Evolutionary conservation across 2,329 filamentous ascomycete genomes (phyloP).

Genomic region (Ophiosphaerella herpotricha): DNA sequence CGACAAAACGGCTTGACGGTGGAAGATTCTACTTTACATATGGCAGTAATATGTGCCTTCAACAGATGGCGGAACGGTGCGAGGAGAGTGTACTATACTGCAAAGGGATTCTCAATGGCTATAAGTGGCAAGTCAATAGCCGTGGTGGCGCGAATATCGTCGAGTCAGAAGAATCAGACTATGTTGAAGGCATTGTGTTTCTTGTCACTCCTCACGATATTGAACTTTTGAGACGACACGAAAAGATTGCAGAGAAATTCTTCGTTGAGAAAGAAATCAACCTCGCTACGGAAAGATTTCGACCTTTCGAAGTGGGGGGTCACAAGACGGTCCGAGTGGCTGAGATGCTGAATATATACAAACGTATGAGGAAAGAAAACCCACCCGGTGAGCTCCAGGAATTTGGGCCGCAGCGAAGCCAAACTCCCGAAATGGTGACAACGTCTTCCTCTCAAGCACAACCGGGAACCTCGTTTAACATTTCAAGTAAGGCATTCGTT

Average conservation of each 20-base stretch:
- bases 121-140: background rate
- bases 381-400: too few relatives aligned
- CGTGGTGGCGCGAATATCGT: background rate
- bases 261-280: background rate
- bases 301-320: background rate
- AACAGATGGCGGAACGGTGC: background rate
- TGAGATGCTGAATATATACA: background rate
- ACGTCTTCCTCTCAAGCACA: too few relatives aligned
- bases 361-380: too few relatives aligned
- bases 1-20: background rate
- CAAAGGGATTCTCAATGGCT: background rate
- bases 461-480: too few relatives aligned
- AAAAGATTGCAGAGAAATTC: background rate
- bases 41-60: background rate
- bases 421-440: too few relatives aligned
- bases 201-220: background rate
- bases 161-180: background rate
- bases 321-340: background rate
- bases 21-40: background rate
- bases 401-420: too few relatives aligned
- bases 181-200: background rate
- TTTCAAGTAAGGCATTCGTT: too few relatives aligned
- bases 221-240: background rate
- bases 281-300: background rate
- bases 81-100: background rate